Base-by-base conservation (phyloP, 2,329 filamentous ascomycete genomes). In the Emmonsiellopsis sp. region DNA sequence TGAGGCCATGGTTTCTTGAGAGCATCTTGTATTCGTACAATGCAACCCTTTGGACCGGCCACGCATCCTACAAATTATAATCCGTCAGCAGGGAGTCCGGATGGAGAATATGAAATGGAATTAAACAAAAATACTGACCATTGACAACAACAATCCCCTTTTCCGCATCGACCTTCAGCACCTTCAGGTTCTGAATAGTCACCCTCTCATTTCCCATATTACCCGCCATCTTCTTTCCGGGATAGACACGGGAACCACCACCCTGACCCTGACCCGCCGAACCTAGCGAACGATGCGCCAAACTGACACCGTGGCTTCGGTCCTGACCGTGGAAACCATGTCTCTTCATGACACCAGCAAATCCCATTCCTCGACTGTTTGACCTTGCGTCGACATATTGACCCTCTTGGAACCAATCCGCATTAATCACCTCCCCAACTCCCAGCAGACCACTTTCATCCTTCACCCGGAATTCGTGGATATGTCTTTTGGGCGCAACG, bases 171-270 rank as follows among this genome's bases (percentile, higher is more conserved):
- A 95, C 85, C 76, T 89, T 85, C 68, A 98, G 74, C 51, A 98
- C 84, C 73, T 86, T 87, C 62, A 97, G 75, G 72, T 95, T 96
- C 79, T 96, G 91, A 54, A 93, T 80, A 47, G 93, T 98, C 53
- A 90, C 87, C 61, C 82, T 83, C 71, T 95, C 81, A 60, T 86
- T 87, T 59, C 93, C 93, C 93, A 98, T 97, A 55, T 89, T 83
- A 53, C 93, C 93, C 3, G 93, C 83, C 93, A 98, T 98, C 75
- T 90, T 93, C 82, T 98, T 98, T 56, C 93, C 93, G 0, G 93
- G 93, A 67, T 90, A 76, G 26, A 98, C 92, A 73, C 93, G 83
- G 58, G 89, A 94, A 74, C 93, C 93, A 67, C 87, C 85, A 59
- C 93, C 93, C 73, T 98, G 93, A 62, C 86, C 87, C 56, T 87